Evolutionary conservation across 768 basidiomycete genomes (phyloP).

Genomic region (Flagelloscypha sp.): DNA sequence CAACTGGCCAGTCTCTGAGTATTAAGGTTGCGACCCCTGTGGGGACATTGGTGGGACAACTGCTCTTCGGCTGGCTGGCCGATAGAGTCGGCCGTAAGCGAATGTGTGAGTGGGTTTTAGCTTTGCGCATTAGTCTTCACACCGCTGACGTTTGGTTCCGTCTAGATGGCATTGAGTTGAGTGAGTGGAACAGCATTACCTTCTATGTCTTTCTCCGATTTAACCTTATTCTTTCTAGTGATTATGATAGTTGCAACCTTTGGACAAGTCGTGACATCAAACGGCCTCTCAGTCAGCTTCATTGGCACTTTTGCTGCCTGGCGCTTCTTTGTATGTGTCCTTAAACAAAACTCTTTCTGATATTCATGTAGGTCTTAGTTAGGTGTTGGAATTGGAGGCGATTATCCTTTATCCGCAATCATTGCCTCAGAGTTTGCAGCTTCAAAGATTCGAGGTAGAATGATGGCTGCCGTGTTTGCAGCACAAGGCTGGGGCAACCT

Average conservation of each 20-base stretch:
- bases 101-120: conserved; percentile 31
- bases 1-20: conserved; percentile 41
- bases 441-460: conserved; percentile 42
- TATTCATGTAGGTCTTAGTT: conserved; percentile 23
- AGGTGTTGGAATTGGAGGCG: conserved; percentile 54
- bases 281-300: conserved; percentile 39
- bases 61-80: conserved; percentile 48
- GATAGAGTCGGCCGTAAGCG: conserved; percentile 44
- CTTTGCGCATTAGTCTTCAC: not conserved
- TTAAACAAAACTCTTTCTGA: not conserved
- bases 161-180: conserved; percentile 37
- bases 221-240: no score
- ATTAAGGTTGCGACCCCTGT: conserved; percentile 44
- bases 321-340: conserved; percentile 45
- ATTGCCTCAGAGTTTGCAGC: conserved; percentile 60
- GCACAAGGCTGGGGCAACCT: conserved; percentile 58
- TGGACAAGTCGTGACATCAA: conserved; percentile 44
- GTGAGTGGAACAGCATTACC: no score
- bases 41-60: conserved; percentile 42
- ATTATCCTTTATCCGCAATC: conserved; percentile 53
- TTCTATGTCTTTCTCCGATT: no score
- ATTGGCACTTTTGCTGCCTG: conserved; percentile 49
- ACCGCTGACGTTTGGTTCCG: not conserved
- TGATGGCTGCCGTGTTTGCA: conserved; percentile 61
- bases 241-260: conserved; percentile 50